Base-by-base conservation (phyloP, 2,329 filamentous ascomycete species). In the Epichloe baconii region DNA sequence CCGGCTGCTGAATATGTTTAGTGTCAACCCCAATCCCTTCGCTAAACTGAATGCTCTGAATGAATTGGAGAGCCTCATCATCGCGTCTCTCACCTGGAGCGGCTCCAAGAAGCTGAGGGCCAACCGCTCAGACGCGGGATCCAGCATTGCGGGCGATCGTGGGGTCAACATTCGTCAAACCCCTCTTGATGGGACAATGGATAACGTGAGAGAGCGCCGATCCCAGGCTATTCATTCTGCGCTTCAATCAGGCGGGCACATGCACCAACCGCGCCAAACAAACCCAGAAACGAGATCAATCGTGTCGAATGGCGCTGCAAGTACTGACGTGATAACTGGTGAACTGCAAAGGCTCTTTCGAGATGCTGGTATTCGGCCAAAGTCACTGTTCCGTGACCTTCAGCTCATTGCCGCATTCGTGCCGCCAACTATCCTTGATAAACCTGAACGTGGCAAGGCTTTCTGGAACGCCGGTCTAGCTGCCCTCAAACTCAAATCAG, bases 391-490 rank as follows among this genome's bases (percentile, higher is more conserved):
- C 69, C 83, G 87, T 5, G 87, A 91, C 61, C 66, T 93, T 44
- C 87, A 93, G 62, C 87, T 82, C 56, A 83, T 86, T 54, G 79
- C 81, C 1, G 75, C 80, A 0, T 83, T 85, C 59, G 79, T 85
- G 3, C 77, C 81, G 5, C 65, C 79, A 1, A 69, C 74, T 0
- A 69, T 82, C 2, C 68, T 86, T 7, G 82, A 85, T 59, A 76
- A 75, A 57, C 77, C 78, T 0, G 80, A 83, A 41, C 73, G 73
- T 2, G 80, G 78, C 48, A 93, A 89, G 58, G 88, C 90, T 0
- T 97, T 97, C 64, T 87, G 89, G 79, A 88, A 95, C 60, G 85
- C 89, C 26, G 88, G 87, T 0, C 77, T 95, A 5, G 91, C 93
- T 0, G 89, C 91, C 2, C 74, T 96, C n/a, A 80, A 82, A 37